Percentiles rank a stretch among this genome's conserved stretches.
These are phyloP conservation scores for Castanea crenata DNA, from an alignment of 306 rosid genomes.

Conservation along the genomic window DNA sequence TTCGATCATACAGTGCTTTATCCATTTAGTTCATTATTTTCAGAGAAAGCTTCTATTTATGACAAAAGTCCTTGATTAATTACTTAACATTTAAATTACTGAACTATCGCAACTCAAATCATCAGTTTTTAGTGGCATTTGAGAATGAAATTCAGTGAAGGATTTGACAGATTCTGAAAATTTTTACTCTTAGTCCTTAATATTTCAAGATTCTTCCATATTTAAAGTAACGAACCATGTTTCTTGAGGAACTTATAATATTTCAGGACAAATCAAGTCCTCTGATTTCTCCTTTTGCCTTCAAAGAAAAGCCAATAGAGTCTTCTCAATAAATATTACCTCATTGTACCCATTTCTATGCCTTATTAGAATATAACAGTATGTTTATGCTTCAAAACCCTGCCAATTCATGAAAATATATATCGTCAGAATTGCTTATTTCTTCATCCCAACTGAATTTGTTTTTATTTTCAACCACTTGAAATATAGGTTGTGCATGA, in stretches of 20 bases:
- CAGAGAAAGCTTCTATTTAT: slow-evolving; percentile 6
- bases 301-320: not conserved
- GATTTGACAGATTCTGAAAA: no score
- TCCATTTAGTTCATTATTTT: not conserved
- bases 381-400: not conserved
- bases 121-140: not conserved
- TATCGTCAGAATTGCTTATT: slow-evolving; percentile 10
- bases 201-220: no score
- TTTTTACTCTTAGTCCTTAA: not conserved
- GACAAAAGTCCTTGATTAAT: slow-evolving; percentile 1
- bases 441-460: slow-evolving; percentile 9
- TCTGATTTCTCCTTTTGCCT: not conserved
- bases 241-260: not conserved
- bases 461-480: not conserved
- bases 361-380: slow-evolving; percentile 4
- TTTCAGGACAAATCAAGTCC: not conserved
- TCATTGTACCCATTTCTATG: not conserved
- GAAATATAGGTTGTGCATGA: not conserved
- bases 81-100: not conserved
- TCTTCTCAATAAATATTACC: not conserved
- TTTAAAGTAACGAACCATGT: not conserved
- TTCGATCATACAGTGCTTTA: not conserved
- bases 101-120: not conserved
- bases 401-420: not conserved
- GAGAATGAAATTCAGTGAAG: not conserved